Evolutionary conservation across 257 asterid species (phyloP), one percentile per base, ranked within the genome.

Genomic region (Forsythia suspensa): DNA sequence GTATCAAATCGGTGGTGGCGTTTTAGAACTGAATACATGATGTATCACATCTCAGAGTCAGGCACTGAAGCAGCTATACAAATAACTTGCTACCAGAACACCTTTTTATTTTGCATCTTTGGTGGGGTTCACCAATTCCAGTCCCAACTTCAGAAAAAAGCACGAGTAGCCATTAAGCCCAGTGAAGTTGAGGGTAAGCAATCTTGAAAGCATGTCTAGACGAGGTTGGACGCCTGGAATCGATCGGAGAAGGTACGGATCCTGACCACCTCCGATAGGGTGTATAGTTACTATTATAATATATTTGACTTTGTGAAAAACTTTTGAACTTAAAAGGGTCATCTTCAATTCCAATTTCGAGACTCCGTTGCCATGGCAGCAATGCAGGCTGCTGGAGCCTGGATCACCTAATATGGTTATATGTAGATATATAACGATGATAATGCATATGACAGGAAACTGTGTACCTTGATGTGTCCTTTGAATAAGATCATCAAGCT

Each of bases 401-500:
- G 57, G 57, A 48, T 20, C 57, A 13, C 57, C 57, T 15, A 48
- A 13, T 46, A 46, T 46, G 6, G 55, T 46, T 2, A 13, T 46
- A 48, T 13, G n/a, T 48, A 15, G 57, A 1, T 48, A 48, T 48
- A 13, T 12, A 48, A 52, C 1, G 65, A 5, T 10, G 59, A 48
- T n/a, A 12, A 24, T 51, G 68, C 18, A 20, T 51, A n/a, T 70
- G 18, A 4, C 8, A 8, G 5, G 48, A 40, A 39, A 9, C 57
- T 0, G 55, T 51, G 63, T 84, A 88, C 94, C 94, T 90, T 84
- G 91, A 69, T 76, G 87, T 8, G 97, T 89, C 42, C 85, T 82
- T 37, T 81, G 89, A 71, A 95, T 95, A n/a, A 95, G 98, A 79
- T 90, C 85, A 80, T 95, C 99, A 69, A 95, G 96, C 90, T 95